Conservation (phyloP, 139 green algal species). For the Astrephomene gubernaculifera region DNA sequence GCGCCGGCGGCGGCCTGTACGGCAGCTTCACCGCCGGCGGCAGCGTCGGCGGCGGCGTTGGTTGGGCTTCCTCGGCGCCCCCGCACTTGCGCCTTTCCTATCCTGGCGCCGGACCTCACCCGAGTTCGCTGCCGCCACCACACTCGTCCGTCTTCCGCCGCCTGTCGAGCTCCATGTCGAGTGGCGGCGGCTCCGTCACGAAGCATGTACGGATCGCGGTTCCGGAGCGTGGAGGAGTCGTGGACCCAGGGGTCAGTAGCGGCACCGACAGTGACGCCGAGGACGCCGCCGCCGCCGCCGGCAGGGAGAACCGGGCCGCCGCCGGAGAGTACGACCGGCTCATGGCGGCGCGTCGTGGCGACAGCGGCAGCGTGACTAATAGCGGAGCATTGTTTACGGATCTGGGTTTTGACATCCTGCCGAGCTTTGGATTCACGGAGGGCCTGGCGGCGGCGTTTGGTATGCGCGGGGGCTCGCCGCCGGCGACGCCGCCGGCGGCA, state of each 20-base stretch:
- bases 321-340: too few species aligned
- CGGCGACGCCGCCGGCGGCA: not conserved
- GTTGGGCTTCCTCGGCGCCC: not conserved
- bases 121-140: not conserved
- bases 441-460: not conserved
- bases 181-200: not conserved
- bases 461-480: not conserved
- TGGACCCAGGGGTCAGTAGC: slow-evolving; percentile 36
- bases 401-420: slow-evolving; percentile 2
- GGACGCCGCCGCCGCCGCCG: not conserved
- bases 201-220: slow-evolving; percentile 42
- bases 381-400: not conserved
- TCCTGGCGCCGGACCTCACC: not conserved
- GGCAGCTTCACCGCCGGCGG: not conserved
- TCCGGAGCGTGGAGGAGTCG: slow-evolving; percentile 16
- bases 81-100: not conserved
- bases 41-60: too few species aligned
- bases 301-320: not conserved
- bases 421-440: not conserved
- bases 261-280: not conserved
- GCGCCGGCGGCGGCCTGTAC: too few species aligned
- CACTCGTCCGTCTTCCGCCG: not conserved
- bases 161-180: not conserved
- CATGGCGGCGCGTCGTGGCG: not conserved
- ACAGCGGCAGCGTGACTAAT: not conserved